Conservation (phyloP, 805 yeast genomes). For the Candida insectalens region DNA sequence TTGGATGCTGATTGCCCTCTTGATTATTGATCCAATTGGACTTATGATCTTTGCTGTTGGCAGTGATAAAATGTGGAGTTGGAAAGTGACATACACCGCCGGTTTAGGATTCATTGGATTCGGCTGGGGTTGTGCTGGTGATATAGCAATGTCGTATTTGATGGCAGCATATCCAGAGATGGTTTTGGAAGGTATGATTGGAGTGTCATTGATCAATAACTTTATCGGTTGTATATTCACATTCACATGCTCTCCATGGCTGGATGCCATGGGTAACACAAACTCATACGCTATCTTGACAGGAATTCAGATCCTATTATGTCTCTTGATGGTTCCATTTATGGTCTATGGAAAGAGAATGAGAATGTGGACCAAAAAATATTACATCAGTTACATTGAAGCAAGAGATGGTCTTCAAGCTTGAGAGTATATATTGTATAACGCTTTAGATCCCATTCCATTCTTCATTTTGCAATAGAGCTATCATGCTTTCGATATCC, state of each 20-base stretch:
- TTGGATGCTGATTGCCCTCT: conserved; percentile 46
- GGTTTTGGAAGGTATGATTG: conserved; percentile 64
- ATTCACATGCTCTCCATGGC: conserved; percentile 53
- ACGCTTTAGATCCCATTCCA: no score
- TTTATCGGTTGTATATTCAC: conserved; percentile 58
- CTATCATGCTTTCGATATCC: no score
- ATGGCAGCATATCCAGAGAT: conserved; percentile 65
- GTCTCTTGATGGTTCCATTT: conserved; percentile 39
- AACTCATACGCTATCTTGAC: conserved; percentile 55
- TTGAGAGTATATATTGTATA: no score
- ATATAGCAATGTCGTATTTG: conserved; percentile 55
- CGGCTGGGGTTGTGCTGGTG: conserved; percentile 66
- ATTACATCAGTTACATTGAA: conserved; percentile 45
- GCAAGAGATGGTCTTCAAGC: conserved; percentile 37
- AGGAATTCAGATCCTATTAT: conserved; percentile 44
- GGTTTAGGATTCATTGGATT: conserved; percentile 60
- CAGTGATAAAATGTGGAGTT: conserved; percentile 40
- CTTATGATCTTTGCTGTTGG: conserved; percentile 58
- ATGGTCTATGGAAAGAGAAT: conserved; percentile 40
- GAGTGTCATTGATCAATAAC: conserved; percentile 57
- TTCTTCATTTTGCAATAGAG: no score
- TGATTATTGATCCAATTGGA: conserved; percentile 53
- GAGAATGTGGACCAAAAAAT: conserved; percentile 46
- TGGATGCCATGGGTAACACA: conserved; percentile 45
- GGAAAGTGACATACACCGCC: conserved; percentile 42